A percentile compares a stretch with the other conserved stretches of the same genome.
Evolutionary conservation across 2,329 filamentous ascomycete genomes (phyloP).

Genomic region (Salinomyces thailandicus): DNA sequence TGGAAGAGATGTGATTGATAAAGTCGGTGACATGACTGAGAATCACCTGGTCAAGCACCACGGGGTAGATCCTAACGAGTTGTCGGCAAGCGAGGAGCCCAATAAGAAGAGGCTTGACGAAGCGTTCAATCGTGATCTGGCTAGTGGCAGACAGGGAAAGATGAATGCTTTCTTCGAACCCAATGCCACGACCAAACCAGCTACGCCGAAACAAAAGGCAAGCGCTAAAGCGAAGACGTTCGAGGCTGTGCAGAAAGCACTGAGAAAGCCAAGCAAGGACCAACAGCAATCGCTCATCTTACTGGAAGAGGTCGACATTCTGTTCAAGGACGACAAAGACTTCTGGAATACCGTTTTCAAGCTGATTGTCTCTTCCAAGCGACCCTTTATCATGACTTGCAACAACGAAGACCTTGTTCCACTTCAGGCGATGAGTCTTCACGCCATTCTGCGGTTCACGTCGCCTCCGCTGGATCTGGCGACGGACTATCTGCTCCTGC

Average conservation of each 20-base stretch:
- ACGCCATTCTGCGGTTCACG: slow-evolving; percentile 72
- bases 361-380: slow-evolving; percentile 73
- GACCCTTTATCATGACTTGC: slow-evolving; percentile 91
- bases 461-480: slow-evolving; percentile 57
- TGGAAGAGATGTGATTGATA: slow-evolving; percentile 82
- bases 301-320: slow-evolving; percentile 82
- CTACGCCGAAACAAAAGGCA: slow-evolving; percentile 11
- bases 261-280: slow-evolving; percentile 28
- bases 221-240: slow-evolving; percentile 13
- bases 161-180: slow-evolving; percentile 71
- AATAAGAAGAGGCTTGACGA: slow-evolving; percentile 27
- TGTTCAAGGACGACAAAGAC: slow-evolving; percentile 91
- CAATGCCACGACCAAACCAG: slow-evolving; percentile 16
- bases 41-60: slow-evolving; percentile 73
- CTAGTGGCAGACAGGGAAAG: slow-evolving; percentile 62
- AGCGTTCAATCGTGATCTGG: slow-evolving; percentile 47
- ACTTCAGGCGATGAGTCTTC: slow-evolving; percentile 59
- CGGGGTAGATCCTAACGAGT: slow-evolving; percentile 13
- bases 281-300: slow-evolving; percentile 94
- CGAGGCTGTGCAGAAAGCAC: slow-evolving; percentile 16
- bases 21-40: slow-evolving; percentile 89
- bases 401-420: slow-evolving; percentile 82
- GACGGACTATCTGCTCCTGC: slow-evolving; percentile 67
- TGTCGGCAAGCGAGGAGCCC: slow-evolving; percentile 26
- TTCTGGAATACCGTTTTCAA: slow-evolving; percentile 79